A percentile compares a stretch with the other conserved stretches of the same genome.
phyloP scores from a whole-genome alignment of 2,329 filamentous ascomycete genomes.

The Graphilbum fragrans region DNA sequence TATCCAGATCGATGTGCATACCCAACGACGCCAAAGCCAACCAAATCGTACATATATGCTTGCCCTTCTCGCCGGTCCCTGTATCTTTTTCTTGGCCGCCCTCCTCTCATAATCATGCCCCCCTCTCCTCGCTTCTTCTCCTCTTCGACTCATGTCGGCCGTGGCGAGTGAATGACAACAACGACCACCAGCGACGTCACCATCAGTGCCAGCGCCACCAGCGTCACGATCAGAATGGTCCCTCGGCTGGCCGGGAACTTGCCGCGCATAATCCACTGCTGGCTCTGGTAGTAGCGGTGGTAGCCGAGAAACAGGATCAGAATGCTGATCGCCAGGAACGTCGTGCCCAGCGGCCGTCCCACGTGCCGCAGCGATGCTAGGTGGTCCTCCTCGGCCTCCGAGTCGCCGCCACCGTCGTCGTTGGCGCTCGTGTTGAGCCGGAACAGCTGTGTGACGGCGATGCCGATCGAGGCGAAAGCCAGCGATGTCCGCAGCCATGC shows the following conservation, averaged over 20 bases:
- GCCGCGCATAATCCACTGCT: slow-evolving; percentile 68
- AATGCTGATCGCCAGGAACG: slow-evolving; percentile 66
- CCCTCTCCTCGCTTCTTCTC: too few species aligned
- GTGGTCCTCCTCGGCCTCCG: slow-evolving; percentile 5
- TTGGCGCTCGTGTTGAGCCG: slow-evolving; percentile 60
- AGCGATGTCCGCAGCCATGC: slow-evolving; percentile 77
- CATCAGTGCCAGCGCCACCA: slow-evolving; percentile 53
- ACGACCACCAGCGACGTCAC: slow-evolving; percentile 47
- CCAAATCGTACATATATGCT: too few species aligned
- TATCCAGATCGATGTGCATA: too few species aligned
- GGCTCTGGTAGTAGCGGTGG: slow-evolving; percentile 64
- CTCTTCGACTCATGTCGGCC: not conserved
- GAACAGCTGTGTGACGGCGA: slow-evolving; percentile 76
- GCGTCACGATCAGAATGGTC: slow-evolving; percentile 57
- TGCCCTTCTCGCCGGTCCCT: too few species aligned
- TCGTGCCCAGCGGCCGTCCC: slow-evolving; percentile 63
- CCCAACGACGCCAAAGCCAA: too few species aligned
- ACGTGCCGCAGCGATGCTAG: slow-evolving; percentile 42
- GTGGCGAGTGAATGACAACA: slow-evolving; percentile 35
- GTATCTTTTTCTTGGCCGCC: too few species aligned
- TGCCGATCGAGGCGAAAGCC: slow-evolving; percentile 70
- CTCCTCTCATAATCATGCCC: too few species aligned
- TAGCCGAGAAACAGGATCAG: slow-evolving; percentile 66
- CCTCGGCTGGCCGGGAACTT: slow-evolving; percentile 72
- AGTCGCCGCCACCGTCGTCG: slow-evolving; percentile 14